These are phyloP conservation scores for Crithidia bombi DNA, from an alignment of 208 protist genomes.

Conservation along the genomic window DNA sequence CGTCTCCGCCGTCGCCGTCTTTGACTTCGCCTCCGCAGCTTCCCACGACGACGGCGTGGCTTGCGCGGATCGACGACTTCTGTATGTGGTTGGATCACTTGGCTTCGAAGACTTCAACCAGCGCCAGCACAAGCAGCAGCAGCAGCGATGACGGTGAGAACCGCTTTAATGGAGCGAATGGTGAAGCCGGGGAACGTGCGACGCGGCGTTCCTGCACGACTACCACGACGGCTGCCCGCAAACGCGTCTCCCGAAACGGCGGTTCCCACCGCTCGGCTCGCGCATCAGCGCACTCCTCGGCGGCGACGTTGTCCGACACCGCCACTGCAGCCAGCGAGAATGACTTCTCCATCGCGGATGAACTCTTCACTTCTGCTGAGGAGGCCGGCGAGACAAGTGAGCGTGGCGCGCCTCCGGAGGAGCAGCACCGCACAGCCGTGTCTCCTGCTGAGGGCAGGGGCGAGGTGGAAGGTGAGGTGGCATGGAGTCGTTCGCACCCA, in stretches of 20 bases:
- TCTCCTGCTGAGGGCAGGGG: too few relatives aligned
- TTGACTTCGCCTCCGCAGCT: neutral
- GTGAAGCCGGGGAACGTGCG: neutral
- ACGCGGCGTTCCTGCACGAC: conserved; percentile 10
- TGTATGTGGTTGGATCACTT: conserved; percentile 26
- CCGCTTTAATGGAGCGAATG: neutral
- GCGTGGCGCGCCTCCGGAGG: neutral
- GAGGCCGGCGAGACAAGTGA: conserved; percentile 17
- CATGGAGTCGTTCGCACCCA: too few relatives aligned
- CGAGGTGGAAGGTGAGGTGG: too few relatives aligned
- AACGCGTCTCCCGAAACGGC: conserved; percentile 8
- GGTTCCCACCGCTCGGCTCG: neutral
- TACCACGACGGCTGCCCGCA: conserved; percentile 16
- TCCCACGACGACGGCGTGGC: conserved; percentile 26
- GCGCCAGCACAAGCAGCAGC: neutral
- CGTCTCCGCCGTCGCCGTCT: neutral
- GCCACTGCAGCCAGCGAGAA: conserved; percentile 13
- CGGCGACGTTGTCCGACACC: conserved; percentile 19
- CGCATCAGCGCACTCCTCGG: conserved; percentile 2
- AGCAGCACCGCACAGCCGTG: neutral
- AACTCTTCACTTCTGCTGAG: conserved; percentile 26
- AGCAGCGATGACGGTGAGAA: neutral
- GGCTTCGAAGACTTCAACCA: neutral
- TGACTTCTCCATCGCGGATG: conserved; percentile 27
- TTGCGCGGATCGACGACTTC: conserved; percentile 26